These are phyloP conservation scores for Teunomyces gatunensis DNA, from an alignment of 805 yeast genomes.

Conservation along the genomic window DNA sequence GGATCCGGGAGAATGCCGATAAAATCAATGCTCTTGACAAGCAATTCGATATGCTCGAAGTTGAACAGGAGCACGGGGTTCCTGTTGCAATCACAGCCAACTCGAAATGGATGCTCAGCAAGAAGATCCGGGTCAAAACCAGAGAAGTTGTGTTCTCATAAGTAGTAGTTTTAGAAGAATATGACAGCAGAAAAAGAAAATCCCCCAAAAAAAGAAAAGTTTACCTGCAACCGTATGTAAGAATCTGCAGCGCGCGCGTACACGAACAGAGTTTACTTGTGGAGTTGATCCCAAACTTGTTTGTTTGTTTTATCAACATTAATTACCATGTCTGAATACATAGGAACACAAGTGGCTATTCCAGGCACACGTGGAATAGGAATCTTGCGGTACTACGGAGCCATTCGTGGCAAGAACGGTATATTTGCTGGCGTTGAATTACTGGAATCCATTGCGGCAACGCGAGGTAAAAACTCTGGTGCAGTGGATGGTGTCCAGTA, in stretches of 20 bases:
- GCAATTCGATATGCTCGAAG: not conserved
- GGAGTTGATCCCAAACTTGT: not conserved
- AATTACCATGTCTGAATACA: constrained; percentile 24
- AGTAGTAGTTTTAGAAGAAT: too few species aligned
- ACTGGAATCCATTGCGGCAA: constrained; percentile 53
- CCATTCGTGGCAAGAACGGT: constrained; percentile 68
- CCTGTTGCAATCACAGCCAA: not conserved
- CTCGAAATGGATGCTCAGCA: constrained; percentile 2
- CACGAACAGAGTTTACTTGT: not conserved
- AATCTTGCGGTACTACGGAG: constrained; percentile 66
- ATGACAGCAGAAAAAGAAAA: too few species aligned
- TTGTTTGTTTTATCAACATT: not conserved
- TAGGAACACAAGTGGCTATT: constrained; percentile 41
- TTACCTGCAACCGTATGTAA: not conserved
- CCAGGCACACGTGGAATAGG: constrained; percentile 73
- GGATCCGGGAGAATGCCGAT: constrained; percentile 13
- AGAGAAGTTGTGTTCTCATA: not conserved
- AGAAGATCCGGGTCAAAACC: not conserved
- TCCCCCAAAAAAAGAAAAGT: not conserved
- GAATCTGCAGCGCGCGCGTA: not conserved
- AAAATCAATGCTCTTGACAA: constrained; percentile 11
- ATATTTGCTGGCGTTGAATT: constrained; percentile 86
- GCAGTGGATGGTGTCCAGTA: constrained; percentile 67
- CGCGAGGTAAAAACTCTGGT: constrained; percentile 85
- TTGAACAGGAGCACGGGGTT: not conserved